Percentiles rank a stretch among this genome's conserved stretches.
Conservation (phyloP, 148 eudicot species). For the Polygonum maritimum region DNA sequence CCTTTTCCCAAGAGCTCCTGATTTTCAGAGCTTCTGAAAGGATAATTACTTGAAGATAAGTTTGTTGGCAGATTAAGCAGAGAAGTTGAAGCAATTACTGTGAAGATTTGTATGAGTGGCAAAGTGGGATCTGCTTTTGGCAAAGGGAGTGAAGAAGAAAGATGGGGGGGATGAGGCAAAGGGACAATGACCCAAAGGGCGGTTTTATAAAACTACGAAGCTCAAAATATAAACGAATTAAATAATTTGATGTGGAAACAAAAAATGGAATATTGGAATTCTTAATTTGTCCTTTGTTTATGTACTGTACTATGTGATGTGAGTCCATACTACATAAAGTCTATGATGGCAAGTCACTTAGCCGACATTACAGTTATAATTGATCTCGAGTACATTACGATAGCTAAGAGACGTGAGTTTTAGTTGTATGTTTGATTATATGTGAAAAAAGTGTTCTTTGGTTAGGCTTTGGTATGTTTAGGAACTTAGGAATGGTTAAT, state of each 20-base stretch:
- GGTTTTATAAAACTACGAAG: not conserved
- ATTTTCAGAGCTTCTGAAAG: not conserved
- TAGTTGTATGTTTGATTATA: too few relatives aligned
- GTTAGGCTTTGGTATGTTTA: too few relatives aligned
- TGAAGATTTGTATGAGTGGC: not conserved
- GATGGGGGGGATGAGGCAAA: not conserved
- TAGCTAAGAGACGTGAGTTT: too few relatives aligned
- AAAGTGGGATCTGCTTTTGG: slow-evolving; percentile 1
- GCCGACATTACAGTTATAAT: too few relatives aligned
- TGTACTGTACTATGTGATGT: too few relatives aligned
- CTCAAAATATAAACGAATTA: not conserved
- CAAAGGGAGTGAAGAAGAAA: not conserved
- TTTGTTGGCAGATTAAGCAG: not conserved
- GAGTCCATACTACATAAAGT: too few relatives aligned
- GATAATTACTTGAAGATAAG: not conserved
- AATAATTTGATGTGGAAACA: not conserved
- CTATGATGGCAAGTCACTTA: too few relatives aligned
- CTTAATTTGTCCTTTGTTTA: not conserved
- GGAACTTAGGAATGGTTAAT: too few relatives aligned
- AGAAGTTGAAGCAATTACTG: not conserved
- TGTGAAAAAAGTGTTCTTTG: too few relatives aligned
- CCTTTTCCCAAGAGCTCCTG: not conserved
- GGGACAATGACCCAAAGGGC: slow-evolving; percentile 1
- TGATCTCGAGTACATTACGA: too few relatives aligned
- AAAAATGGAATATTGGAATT: not conserved